Conservation (phyloP, 495 filamentous ascomycete species). For the Aspergillus nanangensis region DNA sequence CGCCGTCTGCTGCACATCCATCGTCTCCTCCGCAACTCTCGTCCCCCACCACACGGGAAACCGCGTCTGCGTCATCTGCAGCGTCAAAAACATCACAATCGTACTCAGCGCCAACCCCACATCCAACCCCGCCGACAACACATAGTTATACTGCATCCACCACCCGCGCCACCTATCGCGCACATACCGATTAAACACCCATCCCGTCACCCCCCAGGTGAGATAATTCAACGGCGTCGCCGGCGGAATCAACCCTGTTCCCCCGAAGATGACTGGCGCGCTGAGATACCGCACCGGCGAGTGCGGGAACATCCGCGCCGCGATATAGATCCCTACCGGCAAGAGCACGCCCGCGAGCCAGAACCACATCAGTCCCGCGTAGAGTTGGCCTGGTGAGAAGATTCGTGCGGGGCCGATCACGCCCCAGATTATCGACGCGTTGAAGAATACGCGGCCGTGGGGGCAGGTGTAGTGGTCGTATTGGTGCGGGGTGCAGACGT, state of each 20-base stretch:
- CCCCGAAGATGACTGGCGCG: background rate
- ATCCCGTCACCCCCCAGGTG: slow-evolving; percentile 64
- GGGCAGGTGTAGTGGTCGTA: slow-evolving; percentile 56
- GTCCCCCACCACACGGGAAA: slow-evolving; percentile 68
- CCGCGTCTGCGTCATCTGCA: slow-evolving; percentile 47
- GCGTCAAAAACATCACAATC: slow-evolving; percentile 66
- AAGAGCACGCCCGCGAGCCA: background rate
- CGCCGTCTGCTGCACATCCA: slow-evolving; percentile 39
- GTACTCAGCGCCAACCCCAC: slow-evolving; percentile 62
- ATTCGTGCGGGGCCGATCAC: slow-evolving; percentile 48
- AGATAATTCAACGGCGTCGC: slow-evolving; percentile 48
- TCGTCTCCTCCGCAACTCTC: slow-evolving; percentile 35
- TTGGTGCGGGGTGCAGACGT: slow-evolving; percentile 47
- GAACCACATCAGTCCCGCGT: slow-evolving; percentile 25
- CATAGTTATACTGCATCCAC: slow-evolving; percentile 79
- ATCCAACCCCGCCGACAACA: slow-evolving; percentile 68
- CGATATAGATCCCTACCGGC: background rate
- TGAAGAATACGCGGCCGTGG: slow-evolving; percentile 58
- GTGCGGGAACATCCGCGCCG: background rate
- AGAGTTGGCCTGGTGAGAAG: slow-evolving; percentile 46
- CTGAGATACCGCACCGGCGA: background rate
- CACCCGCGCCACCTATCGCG: slow-evolving; percentile 59
- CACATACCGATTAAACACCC: slow-evolving; percentile 63
- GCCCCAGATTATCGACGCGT: slow-evolving; percentile 52
- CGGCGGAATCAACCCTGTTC: background rate